These are phyloP conservation scores for Pseudogymnoascus pannorum DNA, from an alignment of 2,329 filamentous ascomycete genomes.

Conservation along the genomic window DNA sequence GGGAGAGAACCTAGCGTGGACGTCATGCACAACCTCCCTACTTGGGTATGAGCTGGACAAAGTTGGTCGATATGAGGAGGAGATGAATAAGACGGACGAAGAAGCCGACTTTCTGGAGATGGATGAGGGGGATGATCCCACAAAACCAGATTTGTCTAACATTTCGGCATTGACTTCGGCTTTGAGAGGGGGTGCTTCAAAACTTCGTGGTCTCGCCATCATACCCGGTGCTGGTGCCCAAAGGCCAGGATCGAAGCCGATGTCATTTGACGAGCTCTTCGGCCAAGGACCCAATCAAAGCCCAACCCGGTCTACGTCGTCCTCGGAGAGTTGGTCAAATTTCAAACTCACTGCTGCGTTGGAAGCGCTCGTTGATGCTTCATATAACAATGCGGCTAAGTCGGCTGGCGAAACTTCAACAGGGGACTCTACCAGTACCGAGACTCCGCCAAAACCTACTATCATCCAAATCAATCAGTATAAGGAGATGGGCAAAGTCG, in stretches of 20 bases:
- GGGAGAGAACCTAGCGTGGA: conserved; percentile 48
- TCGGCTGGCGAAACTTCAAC: conserved; percentile 19
- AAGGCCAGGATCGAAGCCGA: not conserved
- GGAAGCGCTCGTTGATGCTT: conserved; percentile 43
- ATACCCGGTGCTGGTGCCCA: not conserved
- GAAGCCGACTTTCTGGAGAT: conserved; percentile 35
- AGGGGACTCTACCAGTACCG: conserved; percentile 22
- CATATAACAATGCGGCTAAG: conserved; percentile 31
- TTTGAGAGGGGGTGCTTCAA: not conserved
- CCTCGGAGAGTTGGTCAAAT: conserved; percentile 48
- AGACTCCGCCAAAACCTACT: conserved; percentile 32
- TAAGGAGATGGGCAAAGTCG: conserved; percentile 64
- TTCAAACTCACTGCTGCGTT: conserved; percentile 53
- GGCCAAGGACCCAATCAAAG: conserved; percentile 2
- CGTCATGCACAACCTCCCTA: conserved; percentile 41
- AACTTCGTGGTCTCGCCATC: not conserved
- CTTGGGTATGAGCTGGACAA: conserved; percentile 51
- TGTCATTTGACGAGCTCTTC: conserved; percentile 9
- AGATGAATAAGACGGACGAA: conserved; percentile 42
- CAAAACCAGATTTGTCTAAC: not conserved
- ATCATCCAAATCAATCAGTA: conserved; percentile 78
- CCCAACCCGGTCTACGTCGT: conserved; percentile 2
- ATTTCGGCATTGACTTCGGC: not conserved
- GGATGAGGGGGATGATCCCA: conserved; percentile 30
- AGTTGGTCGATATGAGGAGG: conserved; percentile 45